Evolutionary conservation across 257 asterid species (phyloP).

Genomic region (Buddleja alternifolia): DNA sequence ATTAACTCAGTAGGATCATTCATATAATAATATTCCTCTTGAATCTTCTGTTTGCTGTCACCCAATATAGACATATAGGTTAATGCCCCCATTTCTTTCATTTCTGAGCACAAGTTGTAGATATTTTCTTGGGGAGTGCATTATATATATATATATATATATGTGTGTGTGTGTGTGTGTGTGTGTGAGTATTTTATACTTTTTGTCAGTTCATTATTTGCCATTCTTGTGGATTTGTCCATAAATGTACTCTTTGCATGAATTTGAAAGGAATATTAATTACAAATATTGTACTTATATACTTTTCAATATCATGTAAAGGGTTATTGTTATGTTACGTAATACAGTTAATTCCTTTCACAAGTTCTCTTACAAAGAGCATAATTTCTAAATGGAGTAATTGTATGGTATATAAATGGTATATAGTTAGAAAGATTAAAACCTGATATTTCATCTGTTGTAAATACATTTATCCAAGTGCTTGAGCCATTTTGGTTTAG

Average conservation of each 20-base stretch:
- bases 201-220: not conserved
- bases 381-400: too few relatives aligned
- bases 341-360: too few relatives aligned
- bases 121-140: not conserved
- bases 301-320: too few relatives aligned
- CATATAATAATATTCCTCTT: constrained; percentile 4
- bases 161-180: too few relatives aligned
- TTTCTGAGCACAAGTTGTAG: not conserved
- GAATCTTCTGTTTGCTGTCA: constrained; percentile 17
- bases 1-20: constrained; percentile 7
- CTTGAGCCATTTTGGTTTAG: too few relatives aligned
- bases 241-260: not conserved
- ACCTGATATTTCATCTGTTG: too few relatives aligned
- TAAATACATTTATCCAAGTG: too few relatives aligned
- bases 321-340: too few relatives aligned
- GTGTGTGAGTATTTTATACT: not conserved
- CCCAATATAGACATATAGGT: not conserved
- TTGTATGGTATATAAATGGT: too few relatives aligned
- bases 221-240: constrained; percentile 11
- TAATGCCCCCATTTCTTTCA: not conserved
- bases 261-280: not conserved
- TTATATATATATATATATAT: not conserved
- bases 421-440: too few relatives aligned
- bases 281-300: too few relatives aligned
- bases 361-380: too few relatives aligned